Base-by-base conservation (phyloP, 495 filamentous ascomycete genomes). In the Aspergillus leporis region DNA sequence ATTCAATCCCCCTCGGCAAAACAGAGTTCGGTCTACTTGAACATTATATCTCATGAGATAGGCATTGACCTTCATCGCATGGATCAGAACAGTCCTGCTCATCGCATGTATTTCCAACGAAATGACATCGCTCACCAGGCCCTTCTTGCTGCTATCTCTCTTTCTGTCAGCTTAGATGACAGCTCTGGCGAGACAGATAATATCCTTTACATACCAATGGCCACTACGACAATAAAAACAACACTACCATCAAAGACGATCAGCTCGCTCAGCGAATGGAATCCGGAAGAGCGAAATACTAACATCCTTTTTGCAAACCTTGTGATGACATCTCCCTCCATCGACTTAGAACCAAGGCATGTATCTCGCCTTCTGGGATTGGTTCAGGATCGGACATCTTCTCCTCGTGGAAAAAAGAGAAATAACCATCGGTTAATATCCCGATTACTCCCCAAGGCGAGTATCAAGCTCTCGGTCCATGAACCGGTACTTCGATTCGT, bases 31-130 rank as follows among this genome's bases (percentile, higher is more conserved):
- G 74, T 97, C 2, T 87, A 88, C 51, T 73, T 98, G 55, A 96
- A 93, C 61, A 82, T 92, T 14, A 90, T 93, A 1, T 96, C 96
- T 80, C 97, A 98, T 67, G 94, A 99, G 71, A 82, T 99, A 31
- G 92, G 93, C 53, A 83, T 98, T 64, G 94, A 99, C 65, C 77
- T 98, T 32, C 89, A 98, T 70, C 86, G 94, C 16, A 85, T 99
- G 58, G 95, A 99, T 68, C 90, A 90, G 28, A 93, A 90, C 64
- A 96, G 91, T 38, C 92, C 94, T 0, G 93, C 92, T 3, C 94
- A 99, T 82, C 88, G 93, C 53, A 99, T 99, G 94, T 99, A 99
- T 75, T 99, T 99, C 71, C 92, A 92, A 14, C 86, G 89, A 12
- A 86, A 89, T 53, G 95, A 97, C 65, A 84, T 97, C 61, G 94